phyloP scores from a whole-genome alignment of 805 yeast genomes.

The Teunomyces lycoperdinae region DNA sequence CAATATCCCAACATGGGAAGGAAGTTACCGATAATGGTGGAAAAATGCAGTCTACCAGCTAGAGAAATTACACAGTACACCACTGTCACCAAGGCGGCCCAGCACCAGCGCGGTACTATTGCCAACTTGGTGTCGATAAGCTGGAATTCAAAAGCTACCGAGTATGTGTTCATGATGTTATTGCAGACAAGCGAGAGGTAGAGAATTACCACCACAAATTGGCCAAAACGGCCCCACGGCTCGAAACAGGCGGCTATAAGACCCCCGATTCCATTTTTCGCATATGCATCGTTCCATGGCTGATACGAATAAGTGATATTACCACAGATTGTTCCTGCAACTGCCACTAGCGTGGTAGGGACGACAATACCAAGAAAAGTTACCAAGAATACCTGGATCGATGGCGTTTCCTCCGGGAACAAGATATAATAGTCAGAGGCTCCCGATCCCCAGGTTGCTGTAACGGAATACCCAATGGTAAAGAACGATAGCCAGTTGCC shows the following conservation, averaged over 20 bases:
- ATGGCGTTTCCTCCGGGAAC: conserved; percentile 29
- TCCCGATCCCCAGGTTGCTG: conserved; percentile 35
- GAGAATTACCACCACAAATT: conserved; percentile 65
- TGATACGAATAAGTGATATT: conserved; percentile 57
- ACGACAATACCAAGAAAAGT: conserved; percentile 23
- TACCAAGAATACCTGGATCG: conserved; percentile 22
- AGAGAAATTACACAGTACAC: conserved; percentile 68
- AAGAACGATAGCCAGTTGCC: conserved; percentile 37
- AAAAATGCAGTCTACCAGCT: conserved; percentile 71
- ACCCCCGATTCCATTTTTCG: conserved; percentile 69
- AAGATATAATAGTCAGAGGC: conserved; percentile 34
- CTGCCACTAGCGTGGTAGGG: conserved; percentile 76
- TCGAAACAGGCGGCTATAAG: conserved; percentile 59
- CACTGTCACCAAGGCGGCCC: conserved; percentile 62
- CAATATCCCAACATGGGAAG: conserved; percentile 91
- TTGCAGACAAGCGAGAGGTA: conserved; percentile 77
- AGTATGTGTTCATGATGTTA: conserved; percentile 76
- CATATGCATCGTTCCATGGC: conserved; percentile 59
- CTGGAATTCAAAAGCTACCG: conserved; percentile 79
- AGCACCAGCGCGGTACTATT: conserved; percentile 72
- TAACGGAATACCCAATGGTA: conserved; percentile 34
- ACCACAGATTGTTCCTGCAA: conserved; percentile 69
- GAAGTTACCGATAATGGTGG: conserved; percentile 73
- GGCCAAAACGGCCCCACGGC: conserved; percentile 79
- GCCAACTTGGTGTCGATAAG: conserved; percentile 53